Evolutionary conservation across 1,139 yeast species (phyloP).

Genomic region (Debaryomyces fabryi): DNA sequence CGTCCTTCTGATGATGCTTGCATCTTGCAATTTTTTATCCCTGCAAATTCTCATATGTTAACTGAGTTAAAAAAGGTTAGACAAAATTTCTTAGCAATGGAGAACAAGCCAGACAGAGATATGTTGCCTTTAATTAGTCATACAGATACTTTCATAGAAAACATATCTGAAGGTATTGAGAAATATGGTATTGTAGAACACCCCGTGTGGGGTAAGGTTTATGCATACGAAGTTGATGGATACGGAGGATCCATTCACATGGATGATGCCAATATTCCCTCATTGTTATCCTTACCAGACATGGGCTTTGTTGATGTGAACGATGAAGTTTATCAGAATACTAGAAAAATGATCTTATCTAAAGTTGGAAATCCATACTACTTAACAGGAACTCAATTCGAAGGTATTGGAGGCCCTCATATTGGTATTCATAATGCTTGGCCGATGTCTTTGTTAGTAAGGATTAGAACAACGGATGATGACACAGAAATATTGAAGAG

Average conservation of each 20-base stretch:
- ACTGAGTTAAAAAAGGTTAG: constrained; percentile 56
- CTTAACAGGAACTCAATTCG: constrained; percentile 59
- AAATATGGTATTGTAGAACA: constrained; percentile 67
- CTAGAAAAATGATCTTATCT: constrained; percentile 73
- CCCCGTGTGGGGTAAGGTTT: constrained; percentile 71
- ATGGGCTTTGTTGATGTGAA: constrained; percentile 60
- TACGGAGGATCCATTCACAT: constrained; percentile 72
- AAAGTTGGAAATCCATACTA: constrained; percentile 79
- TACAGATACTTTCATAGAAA: constrained; percentile 39
- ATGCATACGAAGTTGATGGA: constrained; percentile 90
- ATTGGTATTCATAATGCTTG: constrained; percentile 80
- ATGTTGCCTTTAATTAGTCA: constrained; percentile 17
- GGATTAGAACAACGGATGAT: constrained; percentile 73
- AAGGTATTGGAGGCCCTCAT: constrained; percentile 92
- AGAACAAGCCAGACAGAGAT: constrained; percentile 13
- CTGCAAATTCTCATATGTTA: constrained; percentile 80
- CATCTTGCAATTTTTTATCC: constrained; percentile 76
- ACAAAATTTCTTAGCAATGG: constrained; percentile 21
- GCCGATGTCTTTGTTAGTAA: constrained; percentile 84
- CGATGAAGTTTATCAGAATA: constrained; percentile 71
- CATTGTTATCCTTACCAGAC: constrained; percentile 78
- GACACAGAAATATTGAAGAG: constrained; percentile 64
- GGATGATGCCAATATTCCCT: constrained; percentile 94
- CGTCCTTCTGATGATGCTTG: constrained; percentile 92
- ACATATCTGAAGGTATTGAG: constrained; percentile 59